Percentiles rank a stretch among this genome's conserved stretches.
Evolutionary conservation across 352 stramenopile species (phyloP).

Genomic region (Globisporangium megalacanthum): DNA sequence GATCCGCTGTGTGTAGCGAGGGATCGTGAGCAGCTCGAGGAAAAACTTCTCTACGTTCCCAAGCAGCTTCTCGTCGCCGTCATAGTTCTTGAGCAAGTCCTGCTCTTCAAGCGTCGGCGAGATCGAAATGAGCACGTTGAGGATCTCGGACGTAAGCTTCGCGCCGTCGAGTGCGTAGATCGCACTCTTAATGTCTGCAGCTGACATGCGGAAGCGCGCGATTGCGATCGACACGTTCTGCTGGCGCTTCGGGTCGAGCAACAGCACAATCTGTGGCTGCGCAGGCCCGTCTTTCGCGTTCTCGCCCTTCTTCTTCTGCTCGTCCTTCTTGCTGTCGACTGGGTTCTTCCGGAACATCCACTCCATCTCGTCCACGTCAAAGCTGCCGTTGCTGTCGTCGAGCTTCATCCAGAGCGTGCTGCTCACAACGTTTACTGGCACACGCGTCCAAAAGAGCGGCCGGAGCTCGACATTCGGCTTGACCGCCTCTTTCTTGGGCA

Average conservation of each 20-base stretch:
- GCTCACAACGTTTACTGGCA: slow-evolving; percentile 82
- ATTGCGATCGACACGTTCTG: slow-evolving; percentile 99
- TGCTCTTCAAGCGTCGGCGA: slow-evolving; percentile 87
- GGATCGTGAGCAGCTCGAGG: slow-evolving; percentile 79
- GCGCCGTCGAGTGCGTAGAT: slow-evolving; percentile 78
- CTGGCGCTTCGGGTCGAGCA: slow-evolving; percentile 95
- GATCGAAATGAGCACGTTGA: slow-evolving; percentile 87
- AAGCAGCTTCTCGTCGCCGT: slow-evolving; percentile 80
- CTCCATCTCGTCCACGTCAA: slow-evolving; percentile 83
- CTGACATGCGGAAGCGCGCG: slow-evolving; percentile 92
- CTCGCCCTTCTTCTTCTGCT: slow-evolving; percentile 67
- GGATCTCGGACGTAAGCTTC: slow-evolving; percentile 70
- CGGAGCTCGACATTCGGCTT: slow-evolving; percentile 87
- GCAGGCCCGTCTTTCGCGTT: slow-evolving; percentile 27
- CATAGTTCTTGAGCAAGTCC: slow-evolving; percentile 89
- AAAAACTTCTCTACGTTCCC: slow-evolving; percentile 89
- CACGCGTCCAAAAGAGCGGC: slow-evolving; percentile 85
- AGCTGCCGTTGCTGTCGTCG: slow-evolving; percentile 53
- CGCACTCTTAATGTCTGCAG: slow-evolving; percentile 77
- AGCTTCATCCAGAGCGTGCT: slow-evolving; percentile 86
- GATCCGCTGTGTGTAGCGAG: slow-evolving; percentile 83
- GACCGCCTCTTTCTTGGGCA: slow-evolving; percentile 83
- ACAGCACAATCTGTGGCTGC: slow-evolving; percentile 62
- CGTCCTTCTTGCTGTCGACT: slow-evolving; percentile 57
- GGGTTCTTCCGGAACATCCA: slow-evolving; percentile 88